Evolutionary conservation across 2,329 filamentous ascomycete genomes (phyloP).

Genomic region (Cyphellophora attinorum): DNA sequence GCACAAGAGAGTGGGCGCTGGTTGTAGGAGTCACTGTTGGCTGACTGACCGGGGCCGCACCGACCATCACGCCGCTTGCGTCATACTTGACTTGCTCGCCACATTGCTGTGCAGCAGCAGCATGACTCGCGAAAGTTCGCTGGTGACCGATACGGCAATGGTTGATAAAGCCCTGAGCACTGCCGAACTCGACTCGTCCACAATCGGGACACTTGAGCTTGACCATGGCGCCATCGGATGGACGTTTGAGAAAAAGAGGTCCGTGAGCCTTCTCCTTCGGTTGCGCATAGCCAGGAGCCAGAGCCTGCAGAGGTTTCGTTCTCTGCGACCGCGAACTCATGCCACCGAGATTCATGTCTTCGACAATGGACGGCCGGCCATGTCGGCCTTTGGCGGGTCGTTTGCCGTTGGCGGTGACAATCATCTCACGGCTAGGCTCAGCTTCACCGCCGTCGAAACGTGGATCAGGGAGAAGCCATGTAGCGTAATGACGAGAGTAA

Average conservation of each 20-base stretch:
- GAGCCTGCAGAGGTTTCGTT: constrained; percentile 53
- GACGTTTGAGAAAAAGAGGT: constrained; percentile 74
- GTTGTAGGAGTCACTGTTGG: constrained; percentile 26
- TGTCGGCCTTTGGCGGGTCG: constrained; percentile 40
- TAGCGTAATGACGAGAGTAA: constrained; percentile 87
- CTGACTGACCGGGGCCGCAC: constrained; percentile 20
- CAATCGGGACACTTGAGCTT: constrained; percentile 88
- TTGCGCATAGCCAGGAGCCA: constrained; percentile 61
- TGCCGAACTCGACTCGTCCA: constrained; percentile 82
- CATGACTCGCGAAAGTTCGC: constrained; percentile 89
- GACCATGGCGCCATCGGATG: constrained; percentile 71
- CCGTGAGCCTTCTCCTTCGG: constrained; percentile 68
- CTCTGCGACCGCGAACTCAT: constrained; percentile 58
- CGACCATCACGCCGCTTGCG: constrained; percentile 42
- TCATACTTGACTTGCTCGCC: constrained; percentile 71
- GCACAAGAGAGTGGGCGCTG: constrained; percentile 54
- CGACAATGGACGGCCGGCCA: constrained; percentile 2
- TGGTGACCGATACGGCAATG: constrained; percentile 95
- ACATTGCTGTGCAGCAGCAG: constrained; percentile 80
- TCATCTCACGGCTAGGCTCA: constrained; percentile 10
- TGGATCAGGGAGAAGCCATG: constrained; percentile 86
- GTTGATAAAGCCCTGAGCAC: constrained; percentile 98
- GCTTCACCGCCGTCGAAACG: constrained; percentile 62
- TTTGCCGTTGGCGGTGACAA: constrained; percentile 25
- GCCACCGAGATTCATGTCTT: not conserved